Percentiles rank a stretch among this genome's conserved stretches.
Evolutionary conservation across 2,329 filamentous ascomycete genomes (phyloP).

Genomic region (Diaporthe amygdali): DNA sequence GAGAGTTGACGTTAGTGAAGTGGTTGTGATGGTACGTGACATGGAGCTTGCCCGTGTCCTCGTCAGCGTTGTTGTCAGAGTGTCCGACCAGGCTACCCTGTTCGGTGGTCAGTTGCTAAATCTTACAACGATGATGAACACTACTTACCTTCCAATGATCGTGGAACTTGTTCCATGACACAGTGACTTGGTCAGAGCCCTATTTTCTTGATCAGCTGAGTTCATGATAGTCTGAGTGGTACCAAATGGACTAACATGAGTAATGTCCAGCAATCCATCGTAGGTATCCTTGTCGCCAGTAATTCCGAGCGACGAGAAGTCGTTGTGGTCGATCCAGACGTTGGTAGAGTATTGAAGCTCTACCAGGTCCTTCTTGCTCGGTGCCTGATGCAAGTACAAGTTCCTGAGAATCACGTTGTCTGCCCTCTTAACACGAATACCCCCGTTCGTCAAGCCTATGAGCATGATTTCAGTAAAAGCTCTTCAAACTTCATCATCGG

Average conservation of each 20-base stretch:
- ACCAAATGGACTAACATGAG: constrained; percentile 50
- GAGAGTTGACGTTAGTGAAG: constrained; percentile 50
- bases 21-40: constrained; percentile 57
- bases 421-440: constrained; percentile 51
- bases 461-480: neutral
- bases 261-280: constrained; percentile 60
- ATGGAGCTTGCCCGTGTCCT: constrained; percentile 48
- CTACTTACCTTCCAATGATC: constrained; percentile 60
- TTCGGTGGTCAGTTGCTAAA: neutral
- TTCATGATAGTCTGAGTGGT: neutral
- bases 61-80: constrained; percentile 58
- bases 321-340: constrained; percentile 60
- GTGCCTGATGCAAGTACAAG: constrained; percentile 56
- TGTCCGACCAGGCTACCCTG: constrained; percentile 59
- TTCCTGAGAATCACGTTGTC: constrained; percentile 64
- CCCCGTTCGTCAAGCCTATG: constrained; percentile 47
- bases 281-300: constrained; percentile 63
- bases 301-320: constrained; percentile 52
- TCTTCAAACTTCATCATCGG: neutral
- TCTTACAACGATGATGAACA: neutral
- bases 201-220: neutral
- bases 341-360: constrained; percentile 33
- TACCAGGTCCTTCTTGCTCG: constrained; percentile 55
- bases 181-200: constrained; percentile 9
- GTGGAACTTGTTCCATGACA: constrained; percentile 40